phyloP scores from a whole-genome alignment of 768 basidiomycete genomes.

The Russula foetens region DNA sequence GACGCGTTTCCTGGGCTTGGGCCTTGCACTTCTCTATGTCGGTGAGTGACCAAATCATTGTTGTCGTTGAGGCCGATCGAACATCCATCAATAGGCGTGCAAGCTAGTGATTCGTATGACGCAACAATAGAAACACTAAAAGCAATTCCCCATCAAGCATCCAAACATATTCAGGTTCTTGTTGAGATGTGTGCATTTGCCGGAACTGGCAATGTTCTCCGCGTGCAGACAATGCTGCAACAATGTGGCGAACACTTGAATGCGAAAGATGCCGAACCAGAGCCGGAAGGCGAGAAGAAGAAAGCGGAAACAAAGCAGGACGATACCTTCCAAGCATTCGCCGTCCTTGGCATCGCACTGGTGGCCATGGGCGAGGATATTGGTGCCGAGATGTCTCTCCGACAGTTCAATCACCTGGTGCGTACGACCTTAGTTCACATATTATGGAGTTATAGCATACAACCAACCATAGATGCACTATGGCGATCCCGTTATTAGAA shows the following conservation, averaged over 20 bases:
- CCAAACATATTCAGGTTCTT: constrained; percentile 83
- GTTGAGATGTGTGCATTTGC: constrained; percentile 94
- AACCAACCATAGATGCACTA: constrained; percentile 84
- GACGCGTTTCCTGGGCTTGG: constrained; percentile 85
- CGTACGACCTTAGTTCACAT: constrained; percentile 24
- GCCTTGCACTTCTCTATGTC: constrained; percentile 83
- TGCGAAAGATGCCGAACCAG: constrained; percentile 29
- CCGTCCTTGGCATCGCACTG: constrained; percentile 87
- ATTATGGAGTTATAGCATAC: constrained; percentile 19
- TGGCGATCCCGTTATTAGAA: constrained; percentile 87
- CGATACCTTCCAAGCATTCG: constrained; percentile 85
- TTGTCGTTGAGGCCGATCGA: not conserved
- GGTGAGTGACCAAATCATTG: constrained; percentile 41
- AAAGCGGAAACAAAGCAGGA: constrained; percentile 43
- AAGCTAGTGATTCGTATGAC: constrained; percentile 72
- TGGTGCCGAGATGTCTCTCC: constrained; percentile 94
- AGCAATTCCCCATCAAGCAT: constrained; percentile 87
- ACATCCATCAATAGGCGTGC: constrained; percentile 49
- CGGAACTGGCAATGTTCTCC: constrained; percentile 91
- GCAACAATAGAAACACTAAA: constrained; percentile 90
- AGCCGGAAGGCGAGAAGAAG: constrained; percentile 51
- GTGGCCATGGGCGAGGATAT: constrained; percentile 99
- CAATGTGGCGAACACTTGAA: constrained; percentile 90
- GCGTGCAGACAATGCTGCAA: constrained; percentile 87
- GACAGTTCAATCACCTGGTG: constrained; percentile 96